These are phyloP conservation scores for Uronychia binucleata DNA, from an alignment of 73 alveolate genomes.

Conservation along the genomic window DNA sequence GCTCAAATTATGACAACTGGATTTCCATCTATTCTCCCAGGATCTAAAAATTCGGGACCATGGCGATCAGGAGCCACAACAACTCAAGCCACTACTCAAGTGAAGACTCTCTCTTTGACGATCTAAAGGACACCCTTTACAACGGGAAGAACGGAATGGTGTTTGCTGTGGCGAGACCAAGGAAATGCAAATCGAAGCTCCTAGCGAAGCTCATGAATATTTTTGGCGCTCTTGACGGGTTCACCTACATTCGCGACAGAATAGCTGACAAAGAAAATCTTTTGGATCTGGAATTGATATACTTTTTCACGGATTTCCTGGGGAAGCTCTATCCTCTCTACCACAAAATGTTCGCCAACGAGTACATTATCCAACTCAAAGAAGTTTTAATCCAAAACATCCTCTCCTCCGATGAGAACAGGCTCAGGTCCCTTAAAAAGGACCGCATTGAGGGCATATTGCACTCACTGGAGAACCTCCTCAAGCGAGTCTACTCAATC, in stretches of 20 bases:
- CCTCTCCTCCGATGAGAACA: conserved; percentile 62
- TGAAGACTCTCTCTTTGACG: conserved; percentile 68
- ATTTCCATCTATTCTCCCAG: conserved; percentile 71
- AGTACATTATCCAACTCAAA: conserved; percentile 48
- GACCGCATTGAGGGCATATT: conserved; percentile 68
- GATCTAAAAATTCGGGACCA: conserved; percentile 35
- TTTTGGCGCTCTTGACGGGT: conserved; percentile 45
- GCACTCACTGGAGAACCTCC: conserved; percentile 47
- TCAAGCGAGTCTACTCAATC: conserved; percentile 59
- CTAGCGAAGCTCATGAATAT: conserved; percentile 11
- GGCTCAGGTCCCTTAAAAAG: conserved; percentile 63
- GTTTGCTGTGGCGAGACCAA: conserved; percentile 34
- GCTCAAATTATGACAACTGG: conserved; percentile 75
- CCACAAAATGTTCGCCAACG: conserved; percentile 54
- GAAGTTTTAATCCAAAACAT: conserved; percentile 46
- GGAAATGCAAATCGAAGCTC: conserved; percentile 42
- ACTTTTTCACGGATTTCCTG: conserved; percentile 36
- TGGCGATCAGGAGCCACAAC: conserved; percentile 8
- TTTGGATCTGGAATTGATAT: conserved; percentile 36
- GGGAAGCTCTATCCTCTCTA: conserved; percentile 60
- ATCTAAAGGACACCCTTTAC: conserved; percentile 58
- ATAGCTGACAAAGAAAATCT: background rate
- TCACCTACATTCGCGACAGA: conserved; percentile 7
- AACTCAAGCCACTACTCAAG: background rate
- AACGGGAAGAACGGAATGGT: conserved; percentile 19